Evolutionary conservation across 1,284 basidiomycete species (phyloP), one percentile per base, ranked within the genome.

Genomic region (Caloboletus firmus): DNA sequence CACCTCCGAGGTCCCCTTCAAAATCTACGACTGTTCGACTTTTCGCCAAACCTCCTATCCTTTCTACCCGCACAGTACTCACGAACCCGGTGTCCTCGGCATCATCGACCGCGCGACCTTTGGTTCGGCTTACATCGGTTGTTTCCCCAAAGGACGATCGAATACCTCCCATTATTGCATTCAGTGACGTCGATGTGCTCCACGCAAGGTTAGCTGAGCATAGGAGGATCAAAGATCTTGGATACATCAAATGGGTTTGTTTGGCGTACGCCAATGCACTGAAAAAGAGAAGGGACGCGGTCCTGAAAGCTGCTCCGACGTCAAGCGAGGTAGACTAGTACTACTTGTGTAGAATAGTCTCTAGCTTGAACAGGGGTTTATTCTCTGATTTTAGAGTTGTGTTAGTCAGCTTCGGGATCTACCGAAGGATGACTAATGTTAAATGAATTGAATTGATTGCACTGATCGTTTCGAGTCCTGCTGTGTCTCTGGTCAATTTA

Each of bases 231-330:
- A 71, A 73, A 24, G 80, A 81, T 17, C 72, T 91, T 36, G 76
- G 71, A 13, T 89, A 83, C 62, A 54, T 91, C 39, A 88, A 81
- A 57, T 90, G 82, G 75, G 66, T 85, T 2, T 83, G 79, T 62
- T 83, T 83, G 70, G 73, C 85, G 9, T 91, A 91, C 61, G 79
- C 83, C 56, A 82, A 83, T 59, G 78, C 83, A 12, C 68, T 93
- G 60, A 79, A 80, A 58, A 74, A 72, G 31, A 71, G 88, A 55
- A 77, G 84, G 59, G 77, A 85, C 40, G 74, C 72, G 30, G 67
- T 75, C 1, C 63, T 80, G 53, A 76, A 70, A 51, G 69, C 67
- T 15, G 51, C 60, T 36, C 55, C 63, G 9, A 34, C 9, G 22
- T 31, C 42, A 13, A 9, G 17, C 15, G 44, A 49, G 18, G 51